Conservation (phyloP, 2,329 filamentous ascomycete species). For the Hypoxylon sp. region DNA sequence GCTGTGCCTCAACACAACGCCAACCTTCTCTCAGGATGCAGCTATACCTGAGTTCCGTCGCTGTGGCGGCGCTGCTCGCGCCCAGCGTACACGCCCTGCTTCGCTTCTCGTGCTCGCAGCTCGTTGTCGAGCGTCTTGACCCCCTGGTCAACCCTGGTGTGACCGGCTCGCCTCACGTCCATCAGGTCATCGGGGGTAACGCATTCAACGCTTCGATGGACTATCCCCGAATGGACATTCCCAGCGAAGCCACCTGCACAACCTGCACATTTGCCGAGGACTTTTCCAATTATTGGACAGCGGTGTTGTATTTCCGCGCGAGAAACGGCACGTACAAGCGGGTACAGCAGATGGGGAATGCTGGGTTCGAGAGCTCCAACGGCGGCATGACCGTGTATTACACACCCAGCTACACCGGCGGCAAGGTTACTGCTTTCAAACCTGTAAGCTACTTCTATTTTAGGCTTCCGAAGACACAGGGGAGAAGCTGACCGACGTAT, state of each 20-base stretch:
- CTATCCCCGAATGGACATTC: constrained; percentile 35
- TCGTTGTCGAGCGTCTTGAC: constrained; percentile 57
- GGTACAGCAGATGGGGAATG: constrained; percentile 40
- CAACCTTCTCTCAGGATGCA: constrained; percentile 30
- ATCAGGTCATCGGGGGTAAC: constrained; percentile 65
- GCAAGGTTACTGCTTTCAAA: constrained; percentile 58
- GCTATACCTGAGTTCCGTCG: constrained; percentile 25
- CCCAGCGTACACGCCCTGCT: constrained; percentile 35
- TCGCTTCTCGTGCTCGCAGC: constrained; percentile 60
- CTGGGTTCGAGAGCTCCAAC: constrained; percentile 50
- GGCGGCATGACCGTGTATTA: constrained; percentile 47
- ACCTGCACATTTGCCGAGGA: constrained; percentile 46
- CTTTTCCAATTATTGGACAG: constrained; percentile 54
- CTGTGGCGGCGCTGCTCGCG: constrained; percentile 34
- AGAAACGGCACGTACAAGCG: constrained; percentile 53
- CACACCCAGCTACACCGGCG: constrained; percentile 34
- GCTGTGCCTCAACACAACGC: not conserved
- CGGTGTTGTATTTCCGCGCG: constrained; percentile 52
- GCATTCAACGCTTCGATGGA: constrained; percentile 52
- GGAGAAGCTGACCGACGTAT: constrained; percentile 7
- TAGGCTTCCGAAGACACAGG: not conserved
- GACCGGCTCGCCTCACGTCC: constrained; percentile 63
- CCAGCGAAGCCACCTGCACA: constrained; percentile 37
- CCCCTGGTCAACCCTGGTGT: constrained; percentile 52
- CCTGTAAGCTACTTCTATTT: constrained; percentile 43